These are phyloP conservation scores for Coniferiporia weirii DNA, from an alignment of 1,284 basidiomycete genomes.

Conservation along the genomic window DNA sequence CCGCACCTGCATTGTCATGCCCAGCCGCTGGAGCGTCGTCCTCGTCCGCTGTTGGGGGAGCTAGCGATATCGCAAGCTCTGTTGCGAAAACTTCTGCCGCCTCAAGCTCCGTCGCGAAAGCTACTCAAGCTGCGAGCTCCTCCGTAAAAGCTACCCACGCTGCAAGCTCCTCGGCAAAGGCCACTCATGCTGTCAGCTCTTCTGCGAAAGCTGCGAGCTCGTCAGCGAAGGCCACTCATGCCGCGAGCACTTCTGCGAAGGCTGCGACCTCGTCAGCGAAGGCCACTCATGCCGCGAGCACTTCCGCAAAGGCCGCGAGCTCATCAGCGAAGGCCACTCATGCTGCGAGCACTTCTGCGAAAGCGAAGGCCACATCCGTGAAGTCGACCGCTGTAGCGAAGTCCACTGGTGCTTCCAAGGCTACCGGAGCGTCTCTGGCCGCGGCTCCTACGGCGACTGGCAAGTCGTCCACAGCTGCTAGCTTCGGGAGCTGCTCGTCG, in stretches of 20 bases:
- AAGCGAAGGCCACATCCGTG: background rate
- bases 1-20: slow-evolving; percentile 2
- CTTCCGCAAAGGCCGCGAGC: background rate
- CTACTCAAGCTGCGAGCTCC: background rate
- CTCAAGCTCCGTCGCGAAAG: background rate
- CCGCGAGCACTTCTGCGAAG: background rate
- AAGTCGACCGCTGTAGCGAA: background rate
- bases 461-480: slow-evolving; percentile 21
- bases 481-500: slow-evolving; percentile 45
- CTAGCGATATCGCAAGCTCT: background rate
- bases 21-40: background rate
- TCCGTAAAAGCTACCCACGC: background rate
- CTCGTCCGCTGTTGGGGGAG: background rate
- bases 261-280: background rate
- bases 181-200: background rate
- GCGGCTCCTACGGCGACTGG: slow-evolving; percentile 21
- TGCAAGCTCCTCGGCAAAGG: background rate
- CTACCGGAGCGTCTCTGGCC: slow-evolving; percentile 6
- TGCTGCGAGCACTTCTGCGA: background rate
- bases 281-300: background rate
- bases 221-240: background rate
- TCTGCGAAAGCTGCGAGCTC: background rate
- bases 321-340: background rate
- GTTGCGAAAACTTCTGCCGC: background rate
- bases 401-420: background rate